Base-by-base conservation (phyloP, 257 asterid genomes). In the Echites panduratus region DNA sequence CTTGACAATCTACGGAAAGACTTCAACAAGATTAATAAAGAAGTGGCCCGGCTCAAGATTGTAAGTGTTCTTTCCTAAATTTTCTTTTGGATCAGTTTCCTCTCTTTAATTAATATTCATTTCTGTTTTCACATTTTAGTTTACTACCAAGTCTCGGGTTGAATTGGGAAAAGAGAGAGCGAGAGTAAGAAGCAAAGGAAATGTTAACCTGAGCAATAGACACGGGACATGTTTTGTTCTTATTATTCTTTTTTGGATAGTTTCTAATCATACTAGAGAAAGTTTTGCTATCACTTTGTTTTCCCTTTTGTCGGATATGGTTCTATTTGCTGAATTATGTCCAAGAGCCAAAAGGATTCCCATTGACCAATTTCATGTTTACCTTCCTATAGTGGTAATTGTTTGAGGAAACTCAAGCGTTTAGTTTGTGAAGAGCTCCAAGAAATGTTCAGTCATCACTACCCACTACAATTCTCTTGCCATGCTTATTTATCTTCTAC, bases 1-100 rank as follows among this genome's bases (percentile, higher is more conserved):
- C 73, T 95, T 79, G 96, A 92, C 69, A 84, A 75, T 27, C 77
- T 95, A 84, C 82, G 93, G 78, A 90, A 86, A 66, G 96, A 89
- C 49, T 82, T 85, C 61, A 95, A 95, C 81, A 81, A 53, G 81
- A 82, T 92, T 40, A 95, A 86, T 87, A 91, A 86, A 78, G 85
- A 89, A 84, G 78, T 95, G 66, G 93, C 89, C 53, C 80, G 82
- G 70, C 98, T 95, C 64, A 90, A 83, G 84, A 82, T 87, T 56
- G 99, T 95, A 81, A 86, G 99, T 82, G 24, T 32, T 44, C 49
- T 1, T 38, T 2, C 27, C 27, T 44, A 0, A 13, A 9, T 53
- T 63, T 7, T 7, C 6, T 22, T 52, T 44, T 24, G 0, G 2
- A 38, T 29, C 19, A 26, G 29, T 16, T 41, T 26, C 4, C 4